Evolutionary conservation across 163 green algal genomes (phyloP).

Genomic region (Chloromonas sp.): DNA sequence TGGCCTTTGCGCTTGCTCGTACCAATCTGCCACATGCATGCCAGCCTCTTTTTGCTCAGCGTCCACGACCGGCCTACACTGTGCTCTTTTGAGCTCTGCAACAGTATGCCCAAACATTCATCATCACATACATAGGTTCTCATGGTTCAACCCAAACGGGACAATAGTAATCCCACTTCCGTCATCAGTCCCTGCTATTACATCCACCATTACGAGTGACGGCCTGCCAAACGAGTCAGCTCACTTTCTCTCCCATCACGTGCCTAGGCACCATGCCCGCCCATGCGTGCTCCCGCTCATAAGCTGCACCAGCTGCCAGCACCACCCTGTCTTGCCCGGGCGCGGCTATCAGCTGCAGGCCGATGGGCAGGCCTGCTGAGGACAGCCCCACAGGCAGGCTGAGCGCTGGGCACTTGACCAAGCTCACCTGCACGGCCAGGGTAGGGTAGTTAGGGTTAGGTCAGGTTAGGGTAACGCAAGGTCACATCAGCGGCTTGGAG

Average conservation of each 20-base stretch:
- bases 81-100: too few species aligned
- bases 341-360: conserved; percentile 37
- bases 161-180: too few species aligned
- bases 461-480: not conserved
- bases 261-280: not conserved
- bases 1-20: too few species aligned
- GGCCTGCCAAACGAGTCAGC: too few species aligned
- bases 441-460: not conserved
- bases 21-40: too few species aligned
- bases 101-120: too few species aligned
- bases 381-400: not conserved
- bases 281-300: conserved; percentile 21
- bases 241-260: not conserved
- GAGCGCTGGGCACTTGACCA: not conserved
- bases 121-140: too few species aligned
- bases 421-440: not conserved
- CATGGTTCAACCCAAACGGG: too few species aligned
- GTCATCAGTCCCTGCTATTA: too few species aligned
- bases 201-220: too few species aligned
- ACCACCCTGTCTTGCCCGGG: conserved; percentile 19
- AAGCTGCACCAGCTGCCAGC: conserved; percentile 28
- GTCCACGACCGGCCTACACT: too few species aligned
- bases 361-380: conserved; percentile 27
- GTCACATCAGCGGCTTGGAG: not conserved
- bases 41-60: too few species aligned